A percentile compares a stretch with the other conserved stretches of the same genome.
Conservation (phyloP, 176 grass and related monocot species). For the Juncus effusus region DNA sequence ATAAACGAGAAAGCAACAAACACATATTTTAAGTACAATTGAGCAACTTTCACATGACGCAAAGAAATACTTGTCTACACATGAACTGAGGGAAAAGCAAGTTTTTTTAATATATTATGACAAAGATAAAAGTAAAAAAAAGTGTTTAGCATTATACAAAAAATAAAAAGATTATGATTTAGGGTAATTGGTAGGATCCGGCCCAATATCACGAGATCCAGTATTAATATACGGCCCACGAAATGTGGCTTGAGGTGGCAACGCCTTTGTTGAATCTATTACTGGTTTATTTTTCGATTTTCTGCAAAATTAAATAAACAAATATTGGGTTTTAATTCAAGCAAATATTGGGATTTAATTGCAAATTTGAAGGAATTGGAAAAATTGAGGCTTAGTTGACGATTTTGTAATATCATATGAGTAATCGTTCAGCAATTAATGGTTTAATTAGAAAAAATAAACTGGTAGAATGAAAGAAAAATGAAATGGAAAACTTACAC, state of each 20-base stretch:
- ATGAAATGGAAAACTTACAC: conserved; percentile 37
- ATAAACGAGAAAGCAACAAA: too few relatives aligned
- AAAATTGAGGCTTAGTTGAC: too few relatives aligned
- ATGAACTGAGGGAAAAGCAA: too few relatives aligned
- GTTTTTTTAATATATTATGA: too few relatives aligned
- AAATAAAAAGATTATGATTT: conserved; percentile 31
- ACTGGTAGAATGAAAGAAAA: not conserved
- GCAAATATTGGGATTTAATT: not conserved
- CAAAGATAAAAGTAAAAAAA: not conserved
- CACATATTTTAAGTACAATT: too few relatives aligned
- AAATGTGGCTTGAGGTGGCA: conserved; percentile 90
- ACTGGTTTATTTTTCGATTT: conserved; percentile 62
- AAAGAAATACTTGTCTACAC: too few relatives aligned
- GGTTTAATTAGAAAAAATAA: not conserved
- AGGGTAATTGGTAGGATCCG: conserved; percentile 55
- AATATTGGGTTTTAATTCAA: not conserved
- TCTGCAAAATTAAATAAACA: conserved; percentile 27
- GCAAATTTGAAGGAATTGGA: not conserved
- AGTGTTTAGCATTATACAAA: conserved; percentile 3
- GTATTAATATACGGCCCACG: conserved; percentile 87
- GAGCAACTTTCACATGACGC: too few relatives aligned
- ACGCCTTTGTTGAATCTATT: conserved; percentile 67
- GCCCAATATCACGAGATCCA: conserved; percentile 78
- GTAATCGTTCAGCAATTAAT: not conserved
- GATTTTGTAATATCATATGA: too few relatives aligned